Evolutionary conservation across 352 stramenopile species (phyloP).

Genomic region (Phytophthora pseudosyringae): DNA sequence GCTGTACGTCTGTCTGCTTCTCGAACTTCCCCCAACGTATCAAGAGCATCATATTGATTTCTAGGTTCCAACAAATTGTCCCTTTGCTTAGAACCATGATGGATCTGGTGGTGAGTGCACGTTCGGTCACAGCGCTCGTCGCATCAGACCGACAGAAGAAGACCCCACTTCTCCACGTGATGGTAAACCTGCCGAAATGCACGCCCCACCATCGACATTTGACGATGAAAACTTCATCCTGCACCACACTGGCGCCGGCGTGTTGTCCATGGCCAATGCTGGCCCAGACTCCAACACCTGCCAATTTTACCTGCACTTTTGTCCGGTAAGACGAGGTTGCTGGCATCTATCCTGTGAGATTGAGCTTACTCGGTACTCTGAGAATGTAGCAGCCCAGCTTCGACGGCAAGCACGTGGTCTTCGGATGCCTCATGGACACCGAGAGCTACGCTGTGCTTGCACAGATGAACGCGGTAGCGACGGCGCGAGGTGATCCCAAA

Average conservation of each 20-base stretch:
- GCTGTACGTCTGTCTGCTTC: constrained; percentile 44
- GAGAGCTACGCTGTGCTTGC: constrained; percentile 56
- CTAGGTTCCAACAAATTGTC: neutral
- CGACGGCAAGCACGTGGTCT: constrained; percentile 87
- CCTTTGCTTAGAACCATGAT: constrained; percentile 65
- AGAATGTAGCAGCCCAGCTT: constrained; percentile 47
- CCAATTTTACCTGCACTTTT: constrained; percentile 95
- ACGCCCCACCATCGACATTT: constrained; percentile 59
- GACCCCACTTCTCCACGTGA: constrained; percentile 2
- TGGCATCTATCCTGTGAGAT: neutral
- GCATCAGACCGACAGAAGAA: constrained; percentile 11
- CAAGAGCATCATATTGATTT: constrained; percentile 1
- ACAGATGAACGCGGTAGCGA: constrained; percentile 60
- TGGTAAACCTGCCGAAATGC: constrained; percentile 19
- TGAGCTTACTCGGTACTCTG: neutral
- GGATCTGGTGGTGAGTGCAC: constrained; percentile 88
- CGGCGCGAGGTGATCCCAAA: constrained; percentile 54
- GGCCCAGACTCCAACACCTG: constrained; percentile 95
- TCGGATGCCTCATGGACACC: constrained; percentile 57
- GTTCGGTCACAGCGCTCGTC: constrained; percentile 54
- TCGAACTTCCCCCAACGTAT: neutral
- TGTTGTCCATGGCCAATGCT: constrained; percentile 95
- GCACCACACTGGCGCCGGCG: constrained; percentile 82
- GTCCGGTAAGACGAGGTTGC: constrained; percentile 28
- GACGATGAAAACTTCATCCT: constrained; percentile 96